These are phyloP conservation scores for Penicillium roqueforti DNA, from an alignment of 495 filamentous ascomycete species.

Conservation along the genomic window DNA sequence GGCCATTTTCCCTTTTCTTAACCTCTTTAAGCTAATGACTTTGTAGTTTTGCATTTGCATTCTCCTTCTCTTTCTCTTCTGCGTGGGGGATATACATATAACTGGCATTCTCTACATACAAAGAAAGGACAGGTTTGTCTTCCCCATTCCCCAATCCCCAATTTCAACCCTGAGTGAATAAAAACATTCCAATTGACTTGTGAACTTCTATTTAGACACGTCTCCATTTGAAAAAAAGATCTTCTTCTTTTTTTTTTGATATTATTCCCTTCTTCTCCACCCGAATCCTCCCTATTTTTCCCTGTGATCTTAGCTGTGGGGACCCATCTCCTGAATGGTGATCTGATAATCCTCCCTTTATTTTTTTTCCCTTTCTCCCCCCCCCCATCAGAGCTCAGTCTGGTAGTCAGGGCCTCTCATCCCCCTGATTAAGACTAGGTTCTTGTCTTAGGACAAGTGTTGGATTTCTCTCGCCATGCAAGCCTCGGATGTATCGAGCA, in stretches of 20 bases:
- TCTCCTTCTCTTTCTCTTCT: constrained; percentile 20
- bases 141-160: constrained; percentile 22
- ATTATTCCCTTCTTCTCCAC: constrained; percentile 55
- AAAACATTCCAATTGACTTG: constrained; percentile 33
- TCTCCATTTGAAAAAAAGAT: constrained; percentile 25
- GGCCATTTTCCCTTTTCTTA: constrained; percentile 26
- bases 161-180: constrained; percentile 13
- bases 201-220: constrained; percentile 22
- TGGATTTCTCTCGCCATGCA: constrained; percentile 66
- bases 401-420: constrained; percentile 2
- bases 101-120: constrained; percentile 29
- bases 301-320: constrained; percentile 1
- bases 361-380: neutral
- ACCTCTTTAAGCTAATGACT: constrained; percentile 29
- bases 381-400: constrained; percentile 1
- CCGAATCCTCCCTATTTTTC: constrained; percentile 2
- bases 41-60: constrained; percentile 17
- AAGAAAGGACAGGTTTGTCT: constrained; percentile 27
- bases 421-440: constrained; percentile 5
- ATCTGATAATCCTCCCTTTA: constrained; percentile 10
- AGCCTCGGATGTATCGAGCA: constrained; percentile 62
- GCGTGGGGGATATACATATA: constrained; percentile 24
- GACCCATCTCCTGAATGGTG: constrained; percentile 14
- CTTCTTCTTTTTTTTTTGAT: constrained; percentile 21
- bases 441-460: constrained; percentile 8